Evolutionary conservation across 2,329 filamentous ascomycete species (phyloP).

Genomic region (Atkinsonella hypoxylon): DNA sequence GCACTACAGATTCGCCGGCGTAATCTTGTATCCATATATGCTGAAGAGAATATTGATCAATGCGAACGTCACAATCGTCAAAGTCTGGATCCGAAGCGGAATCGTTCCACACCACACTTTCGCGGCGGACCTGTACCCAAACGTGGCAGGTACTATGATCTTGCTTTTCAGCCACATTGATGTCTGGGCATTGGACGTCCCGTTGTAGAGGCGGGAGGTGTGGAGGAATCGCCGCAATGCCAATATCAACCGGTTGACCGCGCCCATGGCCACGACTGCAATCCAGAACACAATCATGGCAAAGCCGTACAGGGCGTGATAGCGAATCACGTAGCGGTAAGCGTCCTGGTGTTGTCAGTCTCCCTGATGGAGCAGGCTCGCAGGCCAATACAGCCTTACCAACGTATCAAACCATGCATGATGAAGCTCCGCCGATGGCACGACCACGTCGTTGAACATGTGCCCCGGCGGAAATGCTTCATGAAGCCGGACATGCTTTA

Average conservation of each 20-base stretch:
- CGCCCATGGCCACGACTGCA: constrained; percentile 23
- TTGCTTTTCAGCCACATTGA: constrained; percentile 20
- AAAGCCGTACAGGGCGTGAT: constrained; percentile 24
- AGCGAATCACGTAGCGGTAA: constrained; percentile 19
- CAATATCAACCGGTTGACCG: constrained; percentile 18
- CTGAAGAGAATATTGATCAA: constrained; percentile 26
- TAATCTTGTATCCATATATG: constrained; percentile 24
- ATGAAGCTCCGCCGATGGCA: constrained; percentile 24
- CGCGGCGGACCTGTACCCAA: constrained; percentile 30
- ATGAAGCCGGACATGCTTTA: constrained; percentile 18
- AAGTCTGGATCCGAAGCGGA: constrained; percentile 29
- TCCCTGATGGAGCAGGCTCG: neutral
- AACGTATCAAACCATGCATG: constrained; percentile 26
- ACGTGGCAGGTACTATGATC: constrained; percentile 28
- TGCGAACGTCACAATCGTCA: constrained; percentile 26
- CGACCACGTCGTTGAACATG: constrained; percentile 17
- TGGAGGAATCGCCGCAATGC: constrained; percentile 6
- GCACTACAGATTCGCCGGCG: constrained; percentile 28
- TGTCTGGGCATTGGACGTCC: neutral
- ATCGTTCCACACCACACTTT: constrained; percentile 33
- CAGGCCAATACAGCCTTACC: constrained; percentile 11
- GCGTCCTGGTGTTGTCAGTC: constrained; percentile 9
- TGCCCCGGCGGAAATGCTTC: constrained; percentile 11
- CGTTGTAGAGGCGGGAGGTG: neutral
- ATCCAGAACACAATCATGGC: constrained; percentile 30